Evolutionary conservation across 306 rosid species (phyloP).

Genomic region (Quercus cerris): DNA sequence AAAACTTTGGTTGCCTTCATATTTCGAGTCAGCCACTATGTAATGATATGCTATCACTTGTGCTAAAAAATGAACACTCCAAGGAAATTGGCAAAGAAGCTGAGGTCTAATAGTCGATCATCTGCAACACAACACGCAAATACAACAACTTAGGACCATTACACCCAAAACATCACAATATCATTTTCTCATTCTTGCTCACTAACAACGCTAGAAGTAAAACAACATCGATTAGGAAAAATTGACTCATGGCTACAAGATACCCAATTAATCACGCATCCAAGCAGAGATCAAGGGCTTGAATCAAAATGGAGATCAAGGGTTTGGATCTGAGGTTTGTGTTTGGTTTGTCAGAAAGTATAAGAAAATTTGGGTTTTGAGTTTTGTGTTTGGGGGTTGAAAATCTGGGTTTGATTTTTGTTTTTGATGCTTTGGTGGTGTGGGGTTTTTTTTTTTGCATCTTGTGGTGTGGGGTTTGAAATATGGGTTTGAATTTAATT

Average conservation of each 20-base stretch:
- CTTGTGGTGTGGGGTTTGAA: too few relatives aligned
- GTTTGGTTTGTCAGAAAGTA: too few relatives aligned
- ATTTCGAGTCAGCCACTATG: constrained; percentile 86
- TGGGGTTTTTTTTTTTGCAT: too few relatives aligned
- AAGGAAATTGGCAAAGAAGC: constrained; percentile 89
- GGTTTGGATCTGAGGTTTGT: too few relatives aligned
- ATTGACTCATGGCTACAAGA: too few relatives aligned
- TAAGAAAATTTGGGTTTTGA: too few relatives aligned
- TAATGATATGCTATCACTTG: constrained; percentile 82
- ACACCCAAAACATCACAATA: not conserved
- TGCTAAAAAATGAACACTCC: constrained; percentile 69
- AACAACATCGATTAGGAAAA: not conserved
- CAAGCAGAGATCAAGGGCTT: not conserved
- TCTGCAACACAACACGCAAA: constrained; percentile 35
- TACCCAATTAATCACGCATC: too few relatives aligned
- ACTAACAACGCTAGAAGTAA: not conserved
- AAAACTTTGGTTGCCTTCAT: constrained; percentile 40
- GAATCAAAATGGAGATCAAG: not conserved
- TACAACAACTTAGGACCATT: constrained; percentile 4
- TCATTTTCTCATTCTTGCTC: not conserved
- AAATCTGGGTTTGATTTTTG: too few relatives aligned
- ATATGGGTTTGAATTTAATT: too few relatives aligned
- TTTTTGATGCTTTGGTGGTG: too few relatives aligned
- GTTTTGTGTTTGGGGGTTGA: too few relatives aligned
- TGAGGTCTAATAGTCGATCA: constrained; percentile 86